Evolutionary conservation across 805 yeast genomes (phyloP).

Genomic region (Yamadazyma paraphyllophila): DNA sequence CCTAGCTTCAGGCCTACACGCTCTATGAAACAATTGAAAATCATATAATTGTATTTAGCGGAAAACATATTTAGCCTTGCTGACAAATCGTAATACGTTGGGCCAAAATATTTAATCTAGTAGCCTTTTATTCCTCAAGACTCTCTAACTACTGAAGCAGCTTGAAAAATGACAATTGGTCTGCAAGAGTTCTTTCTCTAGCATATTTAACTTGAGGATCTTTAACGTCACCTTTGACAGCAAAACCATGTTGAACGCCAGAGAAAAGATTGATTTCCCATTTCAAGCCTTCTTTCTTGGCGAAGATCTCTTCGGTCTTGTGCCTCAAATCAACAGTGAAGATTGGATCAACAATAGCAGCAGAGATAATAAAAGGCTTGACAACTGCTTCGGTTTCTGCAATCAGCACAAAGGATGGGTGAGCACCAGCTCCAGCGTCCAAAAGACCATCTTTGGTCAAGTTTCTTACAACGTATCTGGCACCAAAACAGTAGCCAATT

Average conservation of each 20-base stretch:
- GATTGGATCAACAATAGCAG: conserved; percentile 67
- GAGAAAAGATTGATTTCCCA: conserved; percentile 63
- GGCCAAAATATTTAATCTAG: too few species aligned
- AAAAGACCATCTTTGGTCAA: conserved; percentile 34
- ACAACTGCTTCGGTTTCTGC: conserved; percentile 61
- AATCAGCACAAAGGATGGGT: conserved; percentile 70
- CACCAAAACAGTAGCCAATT: conserved; percentile 86
- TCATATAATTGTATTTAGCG: too few species aligned
- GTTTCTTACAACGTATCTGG: conserved; percentile 60
- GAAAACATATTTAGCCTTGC: too few species aligned
- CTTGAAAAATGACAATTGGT: conserved; percentile 35
- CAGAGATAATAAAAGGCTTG: conserved; percentile 64
- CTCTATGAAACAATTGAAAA: too few species aligned
- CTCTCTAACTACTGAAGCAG: too few species aligned
- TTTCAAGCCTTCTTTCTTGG: conserved; percentile 37
- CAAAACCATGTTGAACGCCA: conserved; percentile 73
- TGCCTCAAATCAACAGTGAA: conserved; percentile 66
- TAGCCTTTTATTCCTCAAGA: too few species aligned
- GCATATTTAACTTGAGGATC: conserved; percentile 58
- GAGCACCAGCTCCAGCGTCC: conserved; percentile 67
- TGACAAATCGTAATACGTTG: too few species aligned
- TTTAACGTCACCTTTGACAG: conserved; percentile 70
- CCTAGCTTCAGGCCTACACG: too few species aligned
- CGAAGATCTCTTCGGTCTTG: conserved; percentile 57
- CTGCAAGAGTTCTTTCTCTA: conserved; percentile 58